Evolutionary conservation across 1,284 basidiomycete genomes (phyloP).

Genomic region (Moesziomyces sp.): DNA sequence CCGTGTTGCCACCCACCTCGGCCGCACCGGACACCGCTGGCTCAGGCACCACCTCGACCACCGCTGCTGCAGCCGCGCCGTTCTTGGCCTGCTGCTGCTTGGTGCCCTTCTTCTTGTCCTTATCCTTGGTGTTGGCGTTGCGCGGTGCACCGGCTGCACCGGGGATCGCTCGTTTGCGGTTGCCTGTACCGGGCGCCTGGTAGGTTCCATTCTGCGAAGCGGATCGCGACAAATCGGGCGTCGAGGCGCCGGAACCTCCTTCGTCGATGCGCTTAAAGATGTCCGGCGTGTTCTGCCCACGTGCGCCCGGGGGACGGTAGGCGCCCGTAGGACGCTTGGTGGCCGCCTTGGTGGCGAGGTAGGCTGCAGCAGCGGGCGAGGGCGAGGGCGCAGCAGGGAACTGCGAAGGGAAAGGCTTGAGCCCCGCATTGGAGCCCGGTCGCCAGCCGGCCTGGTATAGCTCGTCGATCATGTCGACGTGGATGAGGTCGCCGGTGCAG

Average conservation of each 20-base stretch:
- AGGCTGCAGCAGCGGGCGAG: conserved; percentile 72
- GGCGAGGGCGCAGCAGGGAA: conserved; percentile 81
- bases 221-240: conserved; percentile 32
- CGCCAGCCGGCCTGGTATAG: conserved; percentile 89
- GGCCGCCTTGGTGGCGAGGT: conserved; percentile 62
- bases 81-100: conserved; percentile 50
- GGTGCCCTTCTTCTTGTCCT: conserved; percentile 41
- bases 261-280: conserved; percentile 90
- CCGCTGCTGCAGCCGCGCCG: conserved; percentile 15
- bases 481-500: conserved; percentile 84
- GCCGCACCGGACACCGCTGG: conserved; percentile 30
- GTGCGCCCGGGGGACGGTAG: conserved; percentile 73
- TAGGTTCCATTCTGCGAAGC: conserved; percentile 44
- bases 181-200: conserved; percentile 45
- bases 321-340: conserved; percentile 67
- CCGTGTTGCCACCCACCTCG: conserved; percentile 52
- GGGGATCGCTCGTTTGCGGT: conserved; percentile 48
- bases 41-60: conserved; percentile 7
- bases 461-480: conserved; percentile 81
- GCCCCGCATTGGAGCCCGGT: conserved; percentile 76
- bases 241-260: conserved; percentile 68
- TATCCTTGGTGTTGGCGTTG: conserved; percentile 18
- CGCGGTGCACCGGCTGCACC: conserved; percentile 47
- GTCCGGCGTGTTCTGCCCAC: conserved; percentile 83
- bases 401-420: conserved; percentile 77